Evolutionary conservation across 805 yeast species (phyloP), one percentile per base, ranked within the genome.

Genomic region (Candida awuae): DNA sequence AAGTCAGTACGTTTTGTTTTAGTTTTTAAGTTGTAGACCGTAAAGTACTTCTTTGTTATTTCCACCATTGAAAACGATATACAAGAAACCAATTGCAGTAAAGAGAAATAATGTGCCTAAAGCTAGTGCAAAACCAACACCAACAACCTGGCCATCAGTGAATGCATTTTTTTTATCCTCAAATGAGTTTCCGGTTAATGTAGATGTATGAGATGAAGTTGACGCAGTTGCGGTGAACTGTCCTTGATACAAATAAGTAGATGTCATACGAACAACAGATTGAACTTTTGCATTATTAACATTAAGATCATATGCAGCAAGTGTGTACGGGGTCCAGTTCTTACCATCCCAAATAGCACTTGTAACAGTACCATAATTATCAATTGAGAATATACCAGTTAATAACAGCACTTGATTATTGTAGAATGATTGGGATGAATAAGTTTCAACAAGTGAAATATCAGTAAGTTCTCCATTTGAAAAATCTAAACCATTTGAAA

Each of bases 121-220:
- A 0, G 90, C 76, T 39, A 79, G 63, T 0, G 87, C 92, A 30
- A 80, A 65, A 0, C 83, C 75, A 32, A 82, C 71, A 21, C 84
- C 69, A 4, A 80, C 86, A 21, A 82, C 78, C 49, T 70, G 79
- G 0, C 92, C 88, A 16, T 73, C 55, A 10, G 66, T 58, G 58
- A 70, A 62, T 10, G 36, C 23, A 14, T 39, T 42, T 13, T 29
- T 29, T 5, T 44, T 23, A 7, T 23, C 4, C 2, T 38, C 20
- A 5, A 41, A 28, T 12, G 44, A 13, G n/a, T 46, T 15, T 6
- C 50, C 27, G 2, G 41, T 19, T 10, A 43, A 36, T 8, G 42
- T 16, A 23, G 44, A 4, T 20, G 39, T 16, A 8, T 37, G 17
- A 6, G 38, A 13, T 4, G 38, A 31, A 6, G 23, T 17, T 58